Evolutionary conservation across 2,329 filamentous ascomycete genomes (phyloP).

Genomic region (Colletotrichum limetticola): DNA sequence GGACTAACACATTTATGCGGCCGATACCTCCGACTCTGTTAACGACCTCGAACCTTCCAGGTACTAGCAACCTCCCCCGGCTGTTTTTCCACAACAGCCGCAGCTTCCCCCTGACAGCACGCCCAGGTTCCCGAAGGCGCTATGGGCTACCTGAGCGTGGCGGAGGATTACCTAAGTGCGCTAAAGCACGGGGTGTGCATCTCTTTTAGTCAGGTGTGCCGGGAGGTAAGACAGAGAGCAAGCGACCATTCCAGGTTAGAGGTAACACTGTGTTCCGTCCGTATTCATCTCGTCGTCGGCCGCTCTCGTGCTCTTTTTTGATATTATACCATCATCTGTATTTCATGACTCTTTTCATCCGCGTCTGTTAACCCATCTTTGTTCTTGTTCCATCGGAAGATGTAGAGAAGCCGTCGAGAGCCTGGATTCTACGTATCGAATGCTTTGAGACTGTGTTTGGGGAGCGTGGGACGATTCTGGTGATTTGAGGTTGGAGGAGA

Average conservation of each 20-base stretch:
- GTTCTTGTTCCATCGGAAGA: not conserved
- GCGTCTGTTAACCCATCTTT: not conserved
- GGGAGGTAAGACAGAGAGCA: not conserved
- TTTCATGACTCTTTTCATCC: no score
- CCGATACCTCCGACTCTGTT: not conserved
- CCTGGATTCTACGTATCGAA: not conserved
- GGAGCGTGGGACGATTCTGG: not conserved
- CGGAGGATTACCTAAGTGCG: constrained; percentile 25
- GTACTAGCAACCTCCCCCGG: not conserved
- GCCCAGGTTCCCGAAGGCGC: not conserved
- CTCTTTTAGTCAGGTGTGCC: constrained; percentile 25
- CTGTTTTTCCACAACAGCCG: not conserved
- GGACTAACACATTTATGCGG: not conserved
- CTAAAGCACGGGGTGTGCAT: constrained; percentile 12
- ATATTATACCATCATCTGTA: not conserved
- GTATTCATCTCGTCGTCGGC: not conserved
- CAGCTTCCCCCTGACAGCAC: constrained; percentile 1
- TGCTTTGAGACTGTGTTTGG: not conserved
- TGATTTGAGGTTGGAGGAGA: not conserved
- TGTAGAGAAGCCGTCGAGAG: not conserved
- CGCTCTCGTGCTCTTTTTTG: not conserved
- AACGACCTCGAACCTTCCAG: not conserved
- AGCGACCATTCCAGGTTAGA: not conserved
- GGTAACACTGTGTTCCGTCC: not conserved
- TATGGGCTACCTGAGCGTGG: not conserved